Base-by-base conservation (phyloP, 495 filamentous ascomycete species). In the Lichina pygmaea region DNA sequence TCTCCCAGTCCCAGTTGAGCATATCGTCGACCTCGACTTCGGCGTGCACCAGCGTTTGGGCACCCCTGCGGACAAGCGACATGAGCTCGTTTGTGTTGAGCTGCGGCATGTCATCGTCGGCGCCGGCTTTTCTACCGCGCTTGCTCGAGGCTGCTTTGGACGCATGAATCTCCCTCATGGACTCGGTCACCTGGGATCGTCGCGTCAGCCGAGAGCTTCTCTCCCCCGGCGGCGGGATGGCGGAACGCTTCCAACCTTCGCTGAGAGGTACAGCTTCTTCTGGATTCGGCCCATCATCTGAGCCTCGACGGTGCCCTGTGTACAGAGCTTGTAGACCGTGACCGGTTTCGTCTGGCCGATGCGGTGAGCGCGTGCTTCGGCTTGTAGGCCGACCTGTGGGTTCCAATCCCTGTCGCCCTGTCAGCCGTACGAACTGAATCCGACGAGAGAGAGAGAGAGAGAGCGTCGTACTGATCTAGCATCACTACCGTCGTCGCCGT, bases 201-300 rank as follows among this genome's bases (percentile, higher is more conserved):
- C 12, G 5, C 11, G 42, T 43, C 42, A 43, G 10, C 16, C 6
- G 31, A 43, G 16, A 12, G 2, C 42, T 11, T 11, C 24, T 24
- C 24, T 24, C 24, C 24, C 4, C 10, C 16, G 16, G 31, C 42
- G 2, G 42, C 2, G 3, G 16, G 16, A 6, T 3, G 34, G 13
- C 38, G 12, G 17, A 3, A 11, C 10, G 13, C 36, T 39, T 15
- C 36, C 17, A 11, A 43, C 42, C 49, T 74, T 77, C 0, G 66
- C 61, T 0, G 72, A 72, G 2, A 78, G 58, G 48, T 78, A 80
- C 0, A 75, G 58, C 55, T 80, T 80, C 62, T 78, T 80, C 8
- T 66, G 62, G 15, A 78, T 68, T 0, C 75, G 56, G 2, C 69
- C 66, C 53, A 71, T 59, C 71, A 78, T 75, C 44, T 77, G 72